Percentiles rank a stretch among this genome's conserved stretches.
Conservation (phyloP, 148 eudicot species). For the Rhododendron ferrugineum region DNA sequence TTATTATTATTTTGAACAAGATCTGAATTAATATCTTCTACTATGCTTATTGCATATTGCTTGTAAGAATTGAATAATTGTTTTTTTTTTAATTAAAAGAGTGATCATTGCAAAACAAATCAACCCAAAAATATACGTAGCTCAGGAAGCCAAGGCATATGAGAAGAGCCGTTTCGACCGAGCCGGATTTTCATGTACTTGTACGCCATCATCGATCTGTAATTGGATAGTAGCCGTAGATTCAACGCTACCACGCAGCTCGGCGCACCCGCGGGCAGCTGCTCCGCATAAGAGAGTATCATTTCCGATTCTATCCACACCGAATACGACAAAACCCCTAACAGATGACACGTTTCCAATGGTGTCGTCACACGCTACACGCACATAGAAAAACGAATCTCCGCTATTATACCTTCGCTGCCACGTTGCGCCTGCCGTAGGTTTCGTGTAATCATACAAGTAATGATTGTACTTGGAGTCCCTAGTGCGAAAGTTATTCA, state of each 20-base stretch:
- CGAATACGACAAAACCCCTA: too few relatives aligned
- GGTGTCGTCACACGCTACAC: neutral
- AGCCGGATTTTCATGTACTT: neutral
- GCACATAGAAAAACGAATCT: neutral
- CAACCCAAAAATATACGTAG: too few relatives aligned
- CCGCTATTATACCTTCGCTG: too few relatives aligned
- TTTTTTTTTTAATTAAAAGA: too few relatives aligned
- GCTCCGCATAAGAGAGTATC: neutral
- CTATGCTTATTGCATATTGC: too few relatives aligned
- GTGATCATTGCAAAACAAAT: too few relatives aligned
- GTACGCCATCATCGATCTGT: neutral
- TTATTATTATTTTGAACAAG: too few relatives aligned
- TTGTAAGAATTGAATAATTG: too few relatives aligned
- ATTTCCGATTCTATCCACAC: neutral
- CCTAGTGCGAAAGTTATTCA: too few relatives aligned
- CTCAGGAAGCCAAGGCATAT: neutral
- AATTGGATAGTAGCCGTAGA: neutral
- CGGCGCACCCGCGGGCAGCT: constrained; percentile 12
- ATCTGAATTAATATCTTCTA: too few relatives aligned
- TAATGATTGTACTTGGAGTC: too few relatives aligned
- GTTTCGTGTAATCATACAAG: neutral
- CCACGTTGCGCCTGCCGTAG: too few relatives aligned
- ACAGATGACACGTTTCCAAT: neutral
- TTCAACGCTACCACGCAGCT: neutral
- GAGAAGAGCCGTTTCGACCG: neutral